phyloP scores from a whole-genome alignment of 176 grass and related monocot species.

The Phoenix dactylifera region DNA sequence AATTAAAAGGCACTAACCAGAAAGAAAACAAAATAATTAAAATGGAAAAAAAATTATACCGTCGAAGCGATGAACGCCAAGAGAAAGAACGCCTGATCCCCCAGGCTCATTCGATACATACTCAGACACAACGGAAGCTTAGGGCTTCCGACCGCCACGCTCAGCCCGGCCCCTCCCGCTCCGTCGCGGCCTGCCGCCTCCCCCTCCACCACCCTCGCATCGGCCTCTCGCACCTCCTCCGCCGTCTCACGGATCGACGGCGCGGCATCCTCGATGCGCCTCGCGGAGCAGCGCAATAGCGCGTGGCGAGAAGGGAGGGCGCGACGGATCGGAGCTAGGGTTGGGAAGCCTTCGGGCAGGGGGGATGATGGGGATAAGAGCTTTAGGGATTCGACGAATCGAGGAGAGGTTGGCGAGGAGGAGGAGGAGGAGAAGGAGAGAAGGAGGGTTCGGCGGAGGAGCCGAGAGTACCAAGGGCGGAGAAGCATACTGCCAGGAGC shows the following conservation, averaged over 20 bases:
- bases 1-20: not conserved
- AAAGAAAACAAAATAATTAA: too few species aligned
- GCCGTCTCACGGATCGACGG: not conserved
- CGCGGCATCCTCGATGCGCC: not conserved
- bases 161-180: slow-evolving; percentile 6
- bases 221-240: slow-evolving; percentile 2
- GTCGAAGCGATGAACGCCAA: slow-evolving; percentile 42
- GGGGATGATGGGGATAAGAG: not conserved
- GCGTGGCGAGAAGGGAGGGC: slow-evolving; percentile 1
- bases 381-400: not conserved
- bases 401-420: slow-evolving; percentile 6
- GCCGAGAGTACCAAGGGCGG: slow-evolving; percentile 16
- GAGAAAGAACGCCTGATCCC: slow-evolving; percentile 58
- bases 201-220: not conserved
- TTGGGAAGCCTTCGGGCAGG: not conserved
- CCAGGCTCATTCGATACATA: slow-evolving; percentile 31
- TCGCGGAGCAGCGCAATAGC: not conserved
- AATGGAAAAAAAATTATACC: slow-evolving; percentile 12
- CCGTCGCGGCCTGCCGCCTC: slow-evolving; percentile 1
- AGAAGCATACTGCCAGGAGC: not conserved
- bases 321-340: not conserved
- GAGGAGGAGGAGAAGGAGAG: not conserved
- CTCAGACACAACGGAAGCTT: slow-evolving; percentile 10
- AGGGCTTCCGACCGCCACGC: slow-evolving; percentile 29
- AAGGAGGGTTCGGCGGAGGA: slow-evolving; percentile 12